phyloP scores from a whole-genome alignment of 306 rosid species.

The Castanea mollissima region DNA sequence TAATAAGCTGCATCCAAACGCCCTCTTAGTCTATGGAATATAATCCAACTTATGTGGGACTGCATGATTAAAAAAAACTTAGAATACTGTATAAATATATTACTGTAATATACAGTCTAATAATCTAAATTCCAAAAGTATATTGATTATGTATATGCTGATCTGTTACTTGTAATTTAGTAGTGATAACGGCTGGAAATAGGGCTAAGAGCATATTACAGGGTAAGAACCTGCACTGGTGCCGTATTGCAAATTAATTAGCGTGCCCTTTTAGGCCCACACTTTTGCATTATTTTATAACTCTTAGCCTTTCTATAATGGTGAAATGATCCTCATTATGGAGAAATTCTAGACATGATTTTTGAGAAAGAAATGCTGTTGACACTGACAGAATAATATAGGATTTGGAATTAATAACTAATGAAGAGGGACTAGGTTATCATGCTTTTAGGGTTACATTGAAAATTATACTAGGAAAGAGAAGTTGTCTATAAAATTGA shows the following conservation, averaged over 20 bases:
- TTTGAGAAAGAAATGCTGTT: neutral
- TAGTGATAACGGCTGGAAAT: neutral
- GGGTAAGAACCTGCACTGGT: neutral
- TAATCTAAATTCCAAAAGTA: neutral
- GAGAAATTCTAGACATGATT: too few species aligned
- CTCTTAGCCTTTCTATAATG: neutral
- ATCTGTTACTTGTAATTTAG: neutral
- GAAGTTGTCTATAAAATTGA: too few species aligned
- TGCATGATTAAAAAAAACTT: neutral
- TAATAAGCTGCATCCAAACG: too few species aligned
- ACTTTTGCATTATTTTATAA: neutral
- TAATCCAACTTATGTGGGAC: neutral
- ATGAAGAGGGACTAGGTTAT: too few species aligned
- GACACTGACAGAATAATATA: neutral
- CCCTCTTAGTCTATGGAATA: neutral
- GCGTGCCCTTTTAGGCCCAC: neutral
- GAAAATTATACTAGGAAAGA: too few species aligned
- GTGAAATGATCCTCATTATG: neutral
- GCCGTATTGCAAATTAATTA: neutral
- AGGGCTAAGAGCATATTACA: neutral
- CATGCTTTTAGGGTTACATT: too few species aligned
- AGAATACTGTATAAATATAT: neutral
- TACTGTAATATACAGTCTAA: neutral
- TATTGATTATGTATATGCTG: neutral
- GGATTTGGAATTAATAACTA: too few species aligned